Evolutionary conservation across 306 rosid genomes (phyloP), one percentile per base, ranked within the genome.

Genomic region (Vicia faba): DNA sequence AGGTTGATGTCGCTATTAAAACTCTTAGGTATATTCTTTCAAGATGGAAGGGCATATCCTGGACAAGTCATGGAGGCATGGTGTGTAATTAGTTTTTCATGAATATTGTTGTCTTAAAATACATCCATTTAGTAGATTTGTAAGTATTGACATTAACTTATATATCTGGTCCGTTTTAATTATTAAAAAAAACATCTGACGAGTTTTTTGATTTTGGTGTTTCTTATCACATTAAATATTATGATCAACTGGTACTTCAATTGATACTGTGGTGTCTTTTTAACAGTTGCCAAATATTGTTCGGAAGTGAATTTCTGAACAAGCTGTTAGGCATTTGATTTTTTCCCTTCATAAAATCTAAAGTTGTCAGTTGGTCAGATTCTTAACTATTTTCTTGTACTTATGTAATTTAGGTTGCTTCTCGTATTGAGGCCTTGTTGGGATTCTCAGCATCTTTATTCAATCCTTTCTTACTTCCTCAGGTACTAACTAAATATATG

Each of bases 31-130:
- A 68, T 54, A 72, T 86, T 41, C 64, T 82, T 53, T 73, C 73
- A 48, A 86, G 73, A 76, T 78, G 90, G 95, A 88, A 84, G 73
- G 76, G 85, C 75, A 75, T 91, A 75, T 76, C 92, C 9, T 91
- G 97, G 97, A 72, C 87, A 68, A 91, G 90, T 79, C 86, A 89
- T 50, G 97, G 97, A 57, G 97, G 95, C 86, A 62, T 83, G 91
- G 97, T 91, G 74, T 64, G 89, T 72, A 60, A 35, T 35, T 50
- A 49, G 43, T 64, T 44, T 66, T 54, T 16, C 58, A 41, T 68
- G 14, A 78, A 39, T 62, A 26, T 38, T 2, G 10, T 31, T 7
- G 38, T 40, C 59, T 44, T 56, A n/a, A 71, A 71, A 20, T 63
- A 48, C 61, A 60, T 7, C 36, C 44, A 53, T 5, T 16, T 44